These are phyloP conservation scores for Citrus trifoliata DNA, from an alignment of 345 rosid species.

Conservation along the genomic window DNA sequence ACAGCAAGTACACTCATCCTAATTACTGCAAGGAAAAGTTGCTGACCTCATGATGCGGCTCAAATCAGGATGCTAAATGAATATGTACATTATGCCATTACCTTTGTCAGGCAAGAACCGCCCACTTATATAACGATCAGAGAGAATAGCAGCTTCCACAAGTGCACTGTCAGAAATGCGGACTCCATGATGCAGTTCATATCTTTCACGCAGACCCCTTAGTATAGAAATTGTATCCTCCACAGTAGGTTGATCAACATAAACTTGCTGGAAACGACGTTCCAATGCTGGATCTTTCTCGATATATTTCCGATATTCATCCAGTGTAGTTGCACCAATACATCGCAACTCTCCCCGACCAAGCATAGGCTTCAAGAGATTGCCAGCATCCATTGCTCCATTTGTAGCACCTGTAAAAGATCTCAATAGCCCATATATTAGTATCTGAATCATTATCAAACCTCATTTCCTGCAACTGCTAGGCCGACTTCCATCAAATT, in stretches of 20 bases:
- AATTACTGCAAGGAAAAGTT: not conserved
- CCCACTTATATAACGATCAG: constrained; percentile 98
- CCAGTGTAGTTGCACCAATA: constrained; percentile 96
- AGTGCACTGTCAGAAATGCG: constrained; percentile 97
- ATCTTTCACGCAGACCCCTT: constrained; percentile 95
- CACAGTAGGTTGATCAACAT: constrained; percentile 94
- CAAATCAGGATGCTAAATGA: not conserved
- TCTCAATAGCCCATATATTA: not conserved
- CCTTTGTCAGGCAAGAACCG: constrained; percentile 99
- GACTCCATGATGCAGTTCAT: constrained; percentile 98
- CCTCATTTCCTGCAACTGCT: not conserved
- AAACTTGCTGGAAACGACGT: constrained; percentile 98
- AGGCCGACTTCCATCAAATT: not conserved
- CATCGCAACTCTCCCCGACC: constrained; percentile 97
- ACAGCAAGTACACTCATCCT: not conserved
- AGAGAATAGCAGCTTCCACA: constrained; percentile 94
- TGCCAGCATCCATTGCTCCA: constrained; percentile 99
- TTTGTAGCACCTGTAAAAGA: constrained; percentile 85
- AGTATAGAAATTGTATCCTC: constrained; percentile 91
- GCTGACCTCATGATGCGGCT: not conserved
- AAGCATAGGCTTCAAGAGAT: constrained; percentile 97
- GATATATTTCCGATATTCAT: constrained; percentile 92
- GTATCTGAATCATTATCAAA: not conserved
- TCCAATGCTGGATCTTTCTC: constrained; percentile 99
- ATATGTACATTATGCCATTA: constrained; percentile 10